Percentiles rank a stretch among this genome's conserved stretches.
Conservation (phyloP, 2,329 filamentous ascomycete genomes). For the Aureobasidium subglaciale region DNA sequence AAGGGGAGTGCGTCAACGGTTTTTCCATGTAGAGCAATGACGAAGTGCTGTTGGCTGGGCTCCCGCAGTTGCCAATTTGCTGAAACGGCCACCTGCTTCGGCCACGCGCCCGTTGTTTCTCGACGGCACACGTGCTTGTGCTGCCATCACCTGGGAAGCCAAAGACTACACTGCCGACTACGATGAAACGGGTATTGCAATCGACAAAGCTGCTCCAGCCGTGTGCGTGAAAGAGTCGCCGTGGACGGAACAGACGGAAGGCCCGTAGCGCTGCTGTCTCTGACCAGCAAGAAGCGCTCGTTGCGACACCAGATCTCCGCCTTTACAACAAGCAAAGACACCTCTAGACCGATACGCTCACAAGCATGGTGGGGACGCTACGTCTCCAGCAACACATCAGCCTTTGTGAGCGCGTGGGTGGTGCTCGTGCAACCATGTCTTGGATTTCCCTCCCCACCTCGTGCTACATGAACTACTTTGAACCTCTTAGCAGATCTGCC, state of each 20-base stretch:
- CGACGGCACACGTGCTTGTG: constrained; percentile 5
- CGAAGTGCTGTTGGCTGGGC: constrained; percentile 15
- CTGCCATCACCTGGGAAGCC: constrained; percentile 1
- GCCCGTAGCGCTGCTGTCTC: not conserved
- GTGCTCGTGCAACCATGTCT: constrained; percentile 10
- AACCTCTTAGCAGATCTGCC: constrained; percentile 4
- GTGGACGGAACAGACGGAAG: not conserved
- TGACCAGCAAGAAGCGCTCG: not conserved
- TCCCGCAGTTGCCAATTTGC: constrained; percentile 14
- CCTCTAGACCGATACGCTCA: not conserved
- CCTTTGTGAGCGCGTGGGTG: constrained; percentile 1
- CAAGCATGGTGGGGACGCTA: not conserved
- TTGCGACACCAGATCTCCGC: not conserved
- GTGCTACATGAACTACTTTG: not conserved
- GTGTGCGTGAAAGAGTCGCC: not conserved
- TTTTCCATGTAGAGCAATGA: constrained; percentile 10
- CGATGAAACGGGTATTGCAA: constrained; percentile 5
- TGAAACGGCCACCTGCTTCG: constrained; percentile 15
- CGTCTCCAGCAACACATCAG: not conserved
- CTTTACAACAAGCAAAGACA: not conserved
- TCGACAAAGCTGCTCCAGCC: not conserved
- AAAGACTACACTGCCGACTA: not conserved
- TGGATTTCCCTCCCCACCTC: not conserved
- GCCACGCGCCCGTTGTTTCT: constrained; percentile 16
- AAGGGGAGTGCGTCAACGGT: constrained; percentile 1